These are phyloP conservation scores for Sanghuangporus baumii DNA, from an alignment of 1,284 basidiomycete species.

Conservation along the genomic window DNA sequence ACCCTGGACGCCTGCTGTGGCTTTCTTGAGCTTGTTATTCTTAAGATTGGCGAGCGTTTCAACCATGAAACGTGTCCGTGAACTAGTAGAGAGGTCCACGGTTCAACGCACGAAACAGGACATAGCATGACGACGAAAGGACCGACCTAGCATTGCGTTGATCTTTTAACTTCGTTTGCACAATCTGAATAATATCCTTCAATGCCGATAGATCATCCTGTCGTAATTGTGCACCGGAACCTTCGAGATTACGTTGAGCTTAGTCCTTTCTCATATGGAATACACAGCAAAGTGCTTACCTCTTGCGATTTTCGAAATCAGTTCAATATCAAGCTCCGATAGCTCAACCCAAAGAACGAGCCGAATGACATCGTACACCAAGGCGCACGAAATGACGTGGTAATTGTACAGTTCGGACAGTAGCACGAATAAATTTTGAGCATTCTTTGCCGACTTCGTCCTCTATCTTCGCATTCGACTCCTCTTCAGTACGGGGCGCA, in stretches of 20 bases:
- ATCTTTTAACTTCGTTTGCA: slow-evolving; percentile 66
- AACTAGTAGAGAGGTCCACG: slow-evolving; percentile 38
- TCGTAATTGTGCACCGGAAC: slow-evolving; percentile 72
- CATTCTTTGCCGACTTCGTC: slow-evolving; percentile 69
- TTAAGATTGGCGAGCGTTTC: slow-evolving; percentile 88
- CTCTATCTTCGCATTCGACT: slow-evolving; percentile 26
- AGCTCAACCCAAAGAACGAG: slow-evolving; percentile 64
- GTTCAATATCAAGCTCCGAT: slow-evolving; percentile 79
- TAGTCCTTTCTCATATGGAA: neutral
- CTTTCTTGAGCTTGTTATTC: slow-evolving; percentile 80
- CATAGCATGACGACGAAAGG: neutral
- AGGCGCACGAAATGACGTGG: slow-evolving; percentile 81
- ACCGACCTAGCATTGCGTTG: slow-evolving; percentile 54
- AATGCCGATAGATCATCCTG: slow-evolving; percentile 82
- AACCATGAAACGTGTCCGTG: slow-evolving; percentile 87
- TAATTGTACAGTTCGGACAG: slow-evolving; percentile 95
- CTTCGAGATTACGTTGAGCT: neutral
- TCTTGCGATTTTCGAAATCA: slow-evolving; percentile 80
- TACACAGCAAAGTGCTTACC: slow-evolving; percentile 46
- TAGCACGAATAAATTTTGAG: slow-evolving; percentile 82
- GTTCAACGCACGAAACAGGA: neutral
- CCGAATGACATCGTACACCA: slow-evolving; percentile 89
- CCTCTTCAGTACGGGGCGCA: slow-evolving; percentile 17
- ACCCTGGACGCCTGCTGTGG: slow-evolving; percentile 53
- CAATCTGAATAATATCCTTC: slow-evolving; percentile 80